Base-by-base conservation (phyloP, 305 asterid species). In the Rubia peregrina region DNA sequence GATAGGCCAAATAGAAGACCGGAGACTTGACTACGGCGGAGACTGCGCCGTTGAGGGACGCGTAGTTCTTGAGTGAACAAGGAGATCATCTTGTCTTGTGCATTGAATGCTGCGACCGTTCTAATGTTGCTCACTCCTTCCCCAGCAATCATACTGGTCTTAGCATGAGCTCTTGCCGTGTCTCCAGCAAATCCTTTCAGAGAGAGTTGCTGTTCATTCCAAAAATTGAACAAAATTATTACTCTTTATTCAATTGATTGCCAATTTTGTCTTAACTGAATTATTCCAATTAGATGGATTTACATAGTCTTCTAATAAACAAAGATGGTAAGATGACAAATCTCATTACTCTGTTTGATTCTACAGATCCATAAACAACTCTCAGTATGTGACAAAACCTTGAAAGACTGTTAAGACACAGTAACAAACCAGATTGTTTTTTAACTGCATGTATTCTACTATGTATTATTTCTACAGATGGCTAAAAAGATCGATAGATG, bases 91-190 rank as follows among this genome's bases (percentile, higher is more conserved):
- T 89, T 94, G 19, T 84, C 90, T 78, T 94, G 99, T 14, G 98
- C 96, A 51, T 91, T 94, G 77, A 94, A 94, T 0, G 99, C 99
- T 0, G 97, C 98, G 0, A 94, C 98, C 0, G 98, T 94, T 74
- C 99, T 73, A 19, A 94, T 94, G 83, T 94, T 94, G 96, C 98
- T 94, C 26, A 94, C 99, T 67, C 96, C 99, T 84, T 91, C 99
- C 6, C 99, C 98, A 0, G 99, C 98, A 19, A 94, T 91, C 99
- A 94, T 94, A 83, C 99, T 91, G 2, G 97, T 91, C 72, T 94
- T 94, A 0, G 99, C 99, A 63, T 94, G 98, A 0, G 97, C 97
- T 72, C 87, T 94, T 0, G 99, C 99, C 0, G 97, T 94, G 85
- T 94, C 99, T 60, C 99, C 98, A 3, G 98, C 97, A 61, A 94